These are phyloP conservation scores for Nakaseomyces nivariensis DNA, from an alignment of 1,139 yeast genomes.

Conservation along the genomic window DNA sequence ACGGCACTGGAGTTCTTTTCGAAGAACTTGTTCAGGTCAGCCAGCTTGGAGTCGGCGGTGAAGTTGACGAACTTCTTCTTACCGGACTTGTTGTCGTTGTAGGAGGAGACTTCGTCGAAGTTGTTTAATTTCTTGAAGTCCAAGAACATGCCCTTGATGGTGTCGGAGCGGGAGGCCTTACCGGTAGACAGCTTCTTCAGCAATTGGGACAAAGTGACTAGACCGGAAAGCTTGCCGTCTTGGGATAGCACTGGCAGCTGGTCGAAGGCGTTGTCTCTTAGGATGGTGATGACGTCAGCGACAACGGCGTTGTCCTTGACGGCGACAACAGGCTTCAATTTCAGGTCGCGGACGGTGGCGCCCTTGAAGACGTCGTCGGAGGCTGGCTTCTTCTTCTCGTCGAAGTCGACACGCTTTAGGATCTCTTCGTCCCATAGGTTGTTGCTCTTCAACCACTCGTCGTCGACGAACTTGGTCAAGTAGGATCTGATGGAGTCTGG, in stretches of 20 bases:
- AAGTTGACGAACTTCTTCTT: slow-evolving; percentile 63
- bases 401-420: slow-evolving; percentile 28
- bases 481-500: slow-evolving; percentile 86
- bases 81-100: slow-evolving; percentile 51
- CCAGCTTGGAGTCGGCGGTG: slow-evolving; percentile 57
- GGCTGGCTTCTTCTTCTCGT: slow-evolving; percentile 13
- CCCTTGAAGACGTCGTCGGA: slow-evolving; percentile 41
- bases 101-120: slow-evolving; percentile 51
- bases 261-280: slow-evolving; percentile 73
- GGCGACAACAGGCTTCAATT: slow-evolving; percentile 74
- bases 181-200: slow-evolving; percentile 60
- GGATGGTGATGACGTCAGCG: slow-evolving; percentile 56
- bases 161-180: slow-evolving; percentile 48
- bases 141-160: slow-evolving; percentile 54
- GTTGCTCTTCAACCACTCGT: slow-evolving; percentile 82
- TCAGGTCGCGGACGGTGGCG: slow-evolving; percentile 58
- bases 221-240: slow-evolving; percentile 59
- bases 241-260: slow-evolving; percentile 68
- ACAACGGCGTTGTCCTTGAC: slow-evolving; percentile 56
- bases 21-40: slow-evolving; percentile 66
- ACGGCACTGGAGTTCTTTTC: slow-evolving; percentile 83
- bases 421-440: slow-evolving; percentile 53
- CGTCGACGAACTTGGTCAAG: slow-evolving; percentile 80
- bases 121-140: slow-evolving; percentile 68
- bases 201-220: slow-evolving; percentile 68